Base-by-base conservation (phyloP, 2,329 filamentous ascomycete genomes). In the Verticillium nonalfalfae region DNA sequence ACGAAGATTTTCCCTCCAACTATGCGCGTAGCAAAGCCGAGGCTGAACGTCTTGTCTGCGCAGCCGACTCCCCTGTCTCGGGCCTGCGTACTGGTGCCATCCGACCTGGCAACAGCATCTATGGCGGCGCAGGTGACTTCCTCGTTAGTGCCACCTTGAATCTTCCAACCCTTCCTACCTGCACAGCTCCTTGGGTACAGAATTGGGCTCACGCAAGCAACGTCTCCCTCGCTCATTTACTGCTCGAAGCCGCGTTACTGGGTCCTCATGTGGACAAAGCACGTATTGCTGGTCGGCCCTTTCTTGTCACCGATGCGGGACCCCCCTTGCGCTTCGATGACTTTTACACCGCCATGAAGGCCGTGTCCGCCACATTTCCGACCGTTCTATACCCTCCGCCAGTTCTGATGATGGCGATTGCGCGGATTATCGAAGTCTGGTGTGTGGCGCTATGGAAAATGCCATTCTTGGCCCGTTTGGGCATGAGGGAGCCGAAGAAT, bases 71-170 rank as follows among this genome's bases (percentile, higher is more conserved):
- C 2, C 50, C 64, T 58, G 52, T 14, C 70, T 35, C 65, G 66
- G 9, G 70, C 7, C 81, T 86, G 69, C 77, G 81, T 10, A 85
- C 83, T 0, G 83, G 82, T 7, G 74, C 75, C 57, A 79, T 86
- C 64, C 76, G 84, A 2, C 83, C 83, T 0, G 77, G 78, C 13
- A 84, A 83, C 64, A 78, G 75, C 34, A 77, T 85, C 56, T 85
- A 84, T 65, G 82, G 81, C 4, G 76, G 78, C 62, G 73, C 75
- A 14, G 74, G 72, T 45, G 78, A 84, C 64, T 72, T 73, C 21
- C 65, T 81, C 26, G 70, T 78, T 2, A 76, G 74, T 3, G 60
- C 69, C 6, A 74, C 78, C 59, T 67, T 84, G 14, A 9, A 52
- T 21, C n/a, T 52, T 7, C 71, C 75, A 33, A 72, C 69, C 11